Evolutionary conservation across 371 early-diverging fungal genomes (phyloP).

Genomic region (Smittium mucronatum): DNA sequence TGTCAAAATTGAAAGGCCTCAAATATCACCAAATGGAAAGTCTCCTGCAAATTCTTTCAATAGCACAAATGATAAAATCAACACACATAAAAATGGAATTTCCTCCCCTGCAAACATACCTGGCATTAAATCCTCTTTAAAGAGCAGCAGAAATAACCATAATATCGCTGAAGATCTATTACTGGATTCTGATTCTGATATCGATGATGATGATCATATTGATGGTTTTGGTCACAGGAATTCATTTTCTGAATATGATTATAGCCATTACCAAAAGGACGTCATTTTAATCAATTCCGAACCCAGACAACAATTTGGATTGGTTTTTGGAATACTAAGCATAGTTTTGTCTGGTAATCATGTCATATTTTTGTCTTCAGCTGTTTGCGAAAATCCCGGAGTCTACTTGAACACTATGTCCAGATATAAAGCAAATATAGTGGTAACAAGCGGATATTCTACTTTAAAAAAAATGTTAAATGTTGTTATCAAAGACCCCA

Average conservation of each 20-base stretch:
- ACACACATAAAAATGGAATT: neutral
- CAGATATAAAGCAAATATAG: slow-evolving; percentile 50
- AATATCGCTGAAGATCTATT: neutral
- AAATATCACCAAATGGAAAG: neutral
- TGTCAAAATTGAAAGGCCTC: neutral
- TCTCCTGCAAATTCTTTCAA: neutral
- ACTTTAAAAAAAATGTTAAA: slow-evolving; percentile 43
- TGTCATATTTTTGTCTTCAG: slow-evolving; percentile 48
- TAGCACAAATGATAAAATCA: neutral
- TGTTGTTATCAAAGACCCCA: slow-evolving; percentile 37
- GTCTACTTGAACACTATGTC: slow-evolving; percentile 56
- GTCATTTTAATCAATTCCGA: slow-evolving; percentile 54
- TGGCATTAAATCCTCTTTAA: neutral
- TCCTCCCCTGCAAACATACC: neutral
- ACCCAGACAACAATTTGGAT: slow-evolving; percentile 70
- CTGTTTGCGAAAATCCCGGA: slow-evolving; percentile 50
- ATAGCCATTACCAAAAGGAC: slow-evolving; percentile 10
- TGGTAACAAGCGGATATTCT: slow-evolving; percentile 48
- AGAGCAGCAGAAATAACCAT: neutral
- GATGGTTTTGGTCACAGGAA: neutral
- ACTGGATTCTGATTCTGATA: neutral
- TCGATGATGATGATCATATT: neutral
- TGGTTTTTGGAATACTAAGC: slow-evolving; percentile 50
- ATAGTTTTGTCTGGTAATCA: slow-evolving; percentile 58
- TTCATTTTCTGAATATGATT: neutral